A percentile compares a stretch with the other conserved stretches of the same genome.
These are phyloP conservation scores for Echinosophora koreensis DNA, from an alignment of 306 rosid species.

Conservation along the genomic window DNA sequence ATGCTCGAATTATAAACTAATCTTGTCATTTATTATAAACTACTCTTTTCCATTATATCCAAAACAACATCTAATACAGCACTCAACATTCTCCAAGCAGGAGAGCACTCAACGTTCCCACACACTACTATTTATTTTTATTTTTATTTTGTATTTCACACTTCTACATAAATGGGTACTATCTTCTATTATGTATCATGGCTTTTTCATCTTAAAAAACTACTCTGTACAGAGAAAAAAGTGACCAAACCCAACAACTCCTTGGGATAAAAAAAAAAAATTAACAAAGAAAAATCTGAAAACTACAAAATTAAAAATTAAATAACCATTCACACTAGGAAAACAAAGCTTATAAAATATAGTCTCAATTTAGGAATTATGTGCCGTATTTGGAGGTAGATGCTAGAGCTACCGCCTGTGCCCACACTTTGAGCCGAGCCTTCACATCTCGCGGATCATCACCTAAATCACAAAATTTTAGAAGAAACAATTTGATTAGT, in stretches of 20 bases:
- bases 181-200: neutral
- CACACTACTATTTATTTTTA: neutral
- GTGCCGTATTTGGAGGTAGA: constrained; percentile 63
- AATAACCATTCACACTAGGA: constrained; percentile 25
- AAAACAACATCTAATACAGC: no score
- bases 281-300: constrained; percentile 2
- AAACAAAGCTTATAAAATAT: constrained; percentile 23
- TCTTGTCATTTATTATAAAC: no score
- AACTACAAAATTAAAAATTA: neutral
- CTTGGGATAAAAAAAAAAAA: neutral
- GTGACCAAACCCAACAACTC: constrained; percentile 38
- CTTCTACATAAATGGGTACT: neutral
- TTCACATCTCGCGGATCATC: constrained; percentile 88
- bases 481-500: neutral
- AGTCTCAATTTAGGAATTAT: constrained; percentile 35
- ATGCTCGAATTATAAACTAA: no score
- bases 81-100: no score
- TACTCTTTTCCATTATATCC: no score
- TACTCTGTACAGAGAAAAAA: constrained; percentile 48
- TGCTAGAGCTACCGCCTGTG: constrained; percentile 88
- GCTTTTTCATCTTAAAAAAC: constrained; percentile 42
- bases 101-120: neutral
- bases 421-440: constrained; percentile 94
- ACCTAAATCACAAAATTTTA: constrained; percentile 51
- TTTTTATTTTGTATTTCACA: neutral